phyloP scores from a whole-genome alignment of 2,329 filamentous ascomycete species.

The Colletotrichum eleusines region DNA sequence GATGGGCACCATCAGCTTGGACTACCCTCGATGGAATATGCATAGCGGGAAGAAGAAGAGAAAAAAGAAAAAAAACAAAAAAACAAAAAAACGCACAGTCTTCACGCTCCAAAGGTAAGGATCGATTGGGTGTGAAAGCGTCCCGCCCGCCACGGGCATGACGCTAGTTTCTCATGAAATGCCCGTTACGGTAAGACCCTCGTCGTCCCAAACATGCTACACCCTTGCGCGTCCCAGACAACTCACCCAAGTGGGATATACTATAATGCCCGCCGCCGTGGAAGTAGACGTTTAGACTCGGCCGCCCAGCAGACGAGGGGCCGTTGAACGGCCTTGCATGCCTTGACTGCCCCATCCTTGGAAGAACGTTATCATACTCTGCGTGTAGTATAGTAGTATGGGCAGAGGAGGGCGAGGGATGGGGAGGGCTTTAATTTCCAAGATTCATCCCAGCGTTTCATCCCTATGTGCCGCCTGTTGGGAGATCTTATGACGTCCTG shows the following conservation, averaged over 20 bases:
- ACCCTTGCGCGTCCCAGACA: slow-evolving; percentile 31
- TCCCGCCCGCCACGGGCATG: slow-evolving; percentile 31
- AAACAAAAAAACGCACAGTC: not conserved
- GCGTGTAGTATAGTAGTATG: no score
- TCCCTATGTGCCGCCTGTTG: slow-evolving; percentile 26
- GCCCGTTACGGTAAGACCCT: slow-evolving; percentile 39
- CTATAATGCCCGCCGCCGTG: not conserved
- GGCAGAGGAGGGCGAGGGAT: no score
- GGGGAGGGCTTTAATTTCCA: not conserved
- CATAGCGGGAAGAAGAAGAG: not conserved
- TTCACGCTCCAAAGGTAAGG: no score
- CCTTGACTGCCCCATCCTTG: not conserved
- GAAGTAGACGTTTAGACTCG: not conserved
- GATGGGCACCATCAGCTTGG: slow-evolving; percentile 10
- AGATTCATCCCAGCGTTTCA: slow-evolving; percentile 40
- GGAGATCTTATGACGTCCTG: slow-evolving; percentile 39
- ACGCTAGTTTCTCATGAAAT: slow-evolving; percentile 38
- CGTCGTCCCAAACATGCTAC: slow-evolving; percentile 15
- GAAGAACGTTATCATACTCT: slow-evolving; percentile 22
- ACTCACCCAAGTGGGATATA: not conserved
- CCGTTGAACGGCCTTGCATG: slow-evolving; percentile 3
- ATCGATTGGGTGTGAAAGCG: slow-evolving; percentile 20
- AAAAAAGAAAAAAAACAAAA: not conserved
- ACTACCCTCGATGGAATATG: slow-evolving; percentile 6
- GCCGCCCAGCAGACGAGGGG: not conserved